These are phyloP conservation scores for Wickerhamiella dianesei DNA, from an alignment of 805 yeast species.

Conservation along the genomic window DNA sequence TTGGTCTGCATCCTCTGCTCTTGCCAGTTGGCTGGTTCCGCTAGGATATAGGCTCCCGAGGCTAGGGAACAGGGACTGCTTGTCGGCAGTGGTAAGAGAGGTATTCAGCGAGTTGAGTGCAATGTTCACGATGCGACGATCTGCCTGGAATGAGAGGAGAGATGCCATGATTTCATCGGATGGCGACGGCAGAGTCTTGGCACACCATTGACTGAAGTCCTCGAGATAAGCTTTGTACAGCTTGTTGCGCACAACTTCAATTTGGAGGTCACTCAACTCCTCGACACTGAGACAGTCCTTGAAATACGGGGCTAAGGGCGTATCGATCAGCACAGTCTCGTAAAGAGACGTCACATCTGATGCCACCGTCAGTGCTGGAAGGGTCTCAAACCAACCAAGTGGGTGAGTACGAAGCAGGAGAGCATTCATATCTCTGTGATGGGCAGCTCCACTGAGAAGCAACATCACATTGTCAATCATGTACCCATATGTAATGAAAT, in stretches of 20 bases:
- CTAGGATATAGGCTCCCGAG: conserved; percentile 71
- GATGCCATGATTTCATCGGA: conserved; percentile 68
- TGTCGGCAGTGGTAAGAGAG: conserved; percentile 62
- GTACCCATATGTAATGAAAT: conserved; percentile 86
- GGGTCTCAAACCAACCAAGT: conserved; percentile 94
- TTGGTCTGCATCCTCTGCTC: conserved; percentile 75
- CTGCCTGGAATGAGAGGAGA: conserved; percentile 82
- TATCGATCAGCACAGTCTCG: conserved; percentile 83
- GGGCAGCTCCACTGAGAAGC: conserved; percentile 94
- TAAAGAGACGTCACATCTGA: conserved; percentile 90
- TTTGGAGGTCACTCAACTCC: conserved; percentile 87
- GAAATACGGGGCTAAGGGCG: conserved; percentile 95
- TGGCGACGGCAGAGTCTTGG: conserved; percentile 49
- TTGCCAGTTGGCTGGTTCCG: conserved; percentile 51
- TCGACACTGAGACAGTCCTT: conserved; percentile 66
- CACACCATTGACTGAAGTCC: conserved; percentile 60
- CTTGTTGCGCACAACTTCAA: conserved; percentile 85
- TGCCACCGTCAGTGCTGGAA: conserved; percentile 89
- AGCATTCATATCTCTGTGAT: conserved; percentile 82
- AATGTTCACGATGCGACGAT: conserved; percentile 85
- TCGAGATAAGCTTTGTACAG: conserved; percentile 87
- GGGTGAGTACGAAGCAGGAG: conserved; percentile 89
- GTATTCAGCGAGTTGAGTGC: conserved; percentile 79
- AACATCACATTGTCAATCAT: conserved; percentile 96
- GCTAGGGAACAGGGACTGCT: conserved; percentile 57